Conservation (phyloP, 352 stramenopile genomes). For the Sclerospora graminicola region DNA sequence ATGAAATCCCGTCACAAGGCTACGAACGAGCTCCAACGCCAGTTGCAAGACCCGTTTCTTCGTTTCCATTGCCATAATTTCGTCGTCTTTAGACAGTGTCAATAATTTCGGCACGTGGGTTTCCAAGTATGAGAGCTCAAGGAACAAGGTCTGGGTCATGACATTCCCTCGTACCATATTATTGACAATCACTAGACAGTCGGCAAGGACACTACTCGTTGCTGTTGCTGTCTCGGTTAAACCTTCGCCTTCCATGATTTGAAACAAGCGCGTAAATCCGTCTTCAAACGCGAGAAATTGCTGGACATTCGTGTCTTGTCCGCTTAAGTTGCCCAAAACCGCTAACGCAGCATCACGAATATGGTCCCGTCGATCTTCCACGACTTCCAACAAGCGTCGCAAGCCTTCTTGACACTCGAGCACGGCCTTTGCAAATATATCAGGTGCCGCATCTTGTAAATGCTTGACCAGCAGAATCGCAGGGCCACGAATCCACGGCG, state of each 20-base stretch:
- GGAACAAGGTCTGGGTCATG: slow-evolving; percentile 69
- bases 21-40: slow-evolving; percentile 51
- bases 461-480: slow-evolving; percentile 45
- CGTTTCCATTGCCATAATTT: slow-evolving; percentile 13
- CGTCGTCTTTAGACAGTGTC: slow-evolving; percentile 18
- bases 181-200: slow-evolving; percentile 71
- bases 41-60: slow-evolving; percentile 55
- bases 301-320: slow-evolving; percentile 58
- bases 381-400: slow-evolving; percentile 55
- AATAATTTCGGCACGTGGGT: slow-evolving; percentile 44
- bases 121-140: slow-evolving; percentile 44
- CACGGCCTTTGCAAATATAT: slow-evolving; percentile 32
- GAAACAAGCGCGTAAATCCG: slow-evolving; percentile 59
- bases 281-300: slow-evolving; percentile 80
- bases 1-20: slow-evolving; percentile 47
- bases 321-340: slow-evolving; percentile 57
- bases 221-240: slow-evolving; percentile 19
- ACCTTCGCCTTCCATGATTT: slow-evolving; percentile 65
- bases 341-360: slow-evolving; percentile 69
- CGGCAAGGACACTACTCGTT: slow-evolving; percentile 45
- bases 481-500: slow-evolving; percentile 69
- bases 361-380: slow-evolving; percentile 70
- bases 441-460: slow-evolving; percentile 45
- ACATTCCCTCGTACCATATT: slow-evolving; percentile 74
- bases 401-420: slow-evolving; percentile 63